Evolutionary conservation across 352 stramenopile species (phyloP).

Genomic region (Phytophthora idaei): DNA sequence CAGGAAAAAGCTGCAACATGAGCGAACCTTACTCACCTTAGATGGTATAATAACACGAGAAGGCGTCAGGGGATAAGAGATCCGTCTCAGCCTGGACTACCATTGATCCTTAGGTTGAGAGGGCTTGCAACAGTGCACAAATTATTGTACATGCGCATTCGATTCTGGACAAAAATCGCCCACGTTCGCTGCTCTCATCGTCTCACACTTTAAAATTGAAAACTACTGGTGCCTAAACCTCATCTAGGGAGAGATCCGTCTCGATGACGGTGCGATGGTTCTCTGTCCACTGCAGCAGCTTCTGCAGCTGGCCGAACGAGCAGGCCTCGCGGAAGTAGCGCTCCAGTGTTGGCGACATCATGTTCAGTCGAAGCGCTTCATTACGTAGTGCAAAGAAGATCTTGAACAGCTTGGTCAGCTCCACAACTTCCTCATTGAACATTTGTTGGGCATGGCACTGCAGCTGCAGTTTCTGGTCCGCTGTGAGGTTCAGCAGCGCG

Average conservation of each 20-base stretch:
- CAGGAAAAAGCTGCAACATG: conserved; percentile 11
- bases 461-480: conserved; percentile 67
- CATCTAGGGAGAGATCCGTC: conserved; percentile 42
- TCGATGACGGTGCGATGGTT: conserved; percentile 64
- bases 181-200: conserved; percentile 9
- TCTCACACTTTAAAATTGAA: conserved; percentile 12
- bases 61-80: neutral
- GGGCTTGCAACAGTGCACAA: conserved; percentile 7
- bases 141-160: conserved; percentile 17
- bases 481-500: conserved; percentile 49
- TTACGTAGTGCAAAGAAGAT: conserved; percentile 75
- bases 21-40: too few relatives aligned
- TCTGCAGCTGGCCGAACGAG: conserved; percentile 76
- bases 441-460: conserved; percentile 66
- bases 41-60: too few relatives aligned
- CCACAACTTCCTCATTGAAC: conserved; percentile 63
- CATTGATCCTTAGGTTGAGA: neutral
- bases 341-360: conserved; percentile 75
- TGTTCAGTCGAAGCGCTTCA: conserved; percentile 66
- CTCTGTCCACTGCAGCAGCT: conserved; percentile 80
- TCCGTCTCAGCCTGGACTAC: neutral
- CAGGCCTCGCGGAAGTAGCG: conserved; percentile 68
- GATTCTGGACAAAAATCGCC: conserved; percentile 29
- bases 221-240: conserved; percentile 32
- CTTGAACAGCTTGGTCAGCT: conserved; percentile 81